Evolutionary conservation across 2,329 filamentous ascomycete species (phyloP).

Genomic region (Fusarium fracticaudum): DNA sequence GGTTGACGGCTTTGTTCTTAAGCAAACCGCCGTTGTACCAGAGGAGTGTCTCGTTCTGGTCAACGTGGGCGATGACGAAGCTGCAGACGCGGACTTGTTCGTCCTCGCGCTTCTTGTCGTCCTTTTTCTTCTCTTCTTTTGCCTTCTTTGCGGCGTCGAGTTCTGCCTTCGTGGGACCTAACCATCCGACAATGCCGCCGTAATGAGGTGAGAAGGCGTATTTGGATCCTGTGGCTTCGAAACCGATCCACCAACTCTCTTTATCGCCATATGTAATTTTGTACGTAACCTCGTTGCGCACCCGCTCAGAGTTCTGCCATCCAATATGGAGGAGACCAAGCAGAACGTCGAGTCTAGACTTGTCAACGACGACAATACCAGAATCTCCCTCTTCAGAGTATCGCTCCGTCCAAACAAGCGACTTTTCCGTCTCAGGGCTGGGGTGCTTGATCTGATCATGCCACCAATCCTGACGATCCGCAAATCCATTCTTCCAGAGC

Average conservation of each 20-base stretch:
- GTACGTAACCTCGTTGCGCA: constrained; percentile 54
- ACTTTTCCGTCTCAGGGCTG: constrained; percentile 46
- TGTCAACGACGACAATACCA: constrained; percentile 54
- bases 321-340: constrained; percentile 52
- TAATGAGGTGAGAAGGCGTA: constrained; percentile 56
- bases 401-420: constrained; percentile 51
- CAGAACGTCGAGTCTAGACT: constrained; percentile 49
- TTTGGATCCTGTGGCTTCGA: constrained; percentile 50
- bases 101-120: background rate
- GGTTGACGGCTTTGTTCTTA: constrained; percentile 50
- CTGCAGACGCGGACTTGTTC: constrained; percentile 49
- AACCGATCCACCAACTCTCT: constrained; percentile 57
- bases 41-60: constrained; percentile 49
- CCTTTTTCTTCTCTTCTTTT: background rate
- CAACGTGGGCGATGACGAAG: constrained; percentile 54
- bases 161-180: background rate
- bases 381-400: constrained; percentile 56
- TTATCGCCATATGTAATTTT: constrained; percentile 56
- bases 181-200: constrained; percentile 52
- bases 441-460: constrained; percentile 49
- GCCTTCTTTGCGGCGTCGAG: background rate
- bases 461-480: constrained; percentile 51
- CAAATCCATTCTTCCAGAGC: constrained; percentile 49
- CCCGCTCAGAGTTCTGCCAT: constrained; percentile 56
- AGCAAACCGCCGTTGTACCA: constrained; percentile 57